Percentiles rank a stretch among this genome's conserved stretches.
Evolutionary conservation across 1,284 basidiomycete genomes (phyloP).

Genomic region (Trichosporon asahii): DNA sequence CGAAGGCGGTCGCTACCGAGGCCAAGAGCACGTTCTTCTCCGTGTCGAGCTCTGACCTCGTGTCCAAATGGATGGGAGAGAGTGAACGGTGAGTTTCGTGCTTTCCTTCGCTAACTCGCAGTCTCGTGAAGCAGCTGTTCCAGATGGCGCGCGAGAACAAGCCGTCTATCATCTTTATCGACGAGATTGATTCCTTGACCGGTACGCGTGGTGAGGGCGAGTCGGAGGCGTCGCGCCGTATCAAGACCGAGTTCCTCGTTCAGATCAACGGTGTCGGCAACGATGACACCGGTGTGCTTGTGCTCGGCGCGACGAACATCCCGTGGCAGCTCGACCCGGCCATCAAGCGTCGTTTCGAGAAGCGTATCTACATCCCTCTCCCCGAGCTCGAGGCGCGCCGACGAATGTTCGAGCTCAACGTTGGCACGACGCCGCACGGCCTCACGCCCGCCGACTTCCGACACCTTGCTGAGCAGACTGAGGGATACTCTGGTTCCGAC

Average conservation of each 20-base stretch:
- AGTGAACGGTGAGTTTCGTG: conserved; percentile 71
- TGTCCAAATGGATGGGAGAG: conserved; percentile 99
- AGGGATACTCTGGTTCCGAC: conserved; percentile 94
- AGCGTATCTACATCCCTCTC: conserved; percentile 96
- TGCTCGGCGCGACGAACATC: conserved; percentile 97
- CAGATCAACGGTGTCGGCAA: conserved; percentile 96
- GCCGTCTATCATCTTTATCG: conserved; percentile 97
- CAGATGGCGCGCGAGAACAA: conserved; percentile 94
- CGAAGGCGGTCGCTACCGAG: conserved; percentile 97
- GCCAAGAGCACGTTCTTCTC: conserved; percentile 99
- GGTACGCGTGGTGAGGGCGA: conserved; percentile 94
- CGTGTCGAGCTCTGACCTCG: conserved; percentile 89
- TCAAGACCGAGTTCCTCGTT: conserved; percentile 97
- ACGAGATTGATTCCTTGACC: conserved; percentile 95
- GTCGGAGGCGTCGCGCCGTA: conserved; percentile 89
- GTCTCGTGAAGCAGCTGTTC: conserved; percentile 94
- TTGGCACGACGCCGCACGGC: conserved; percentile 87
- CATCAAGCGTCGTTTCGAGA: conserved; percentile 96
- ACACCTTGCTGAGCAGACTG: conserved; percentile 75
- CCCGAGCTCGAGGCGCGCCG: conserved; percentile 89
- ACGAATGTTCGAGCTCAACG: conserved; percentile 94
- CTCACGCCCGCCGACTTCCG: conserved; percentile 77
- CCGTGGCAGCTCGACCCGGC: conserved; percentile 96
- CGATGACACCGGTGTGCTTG: conserved; percentile 94
- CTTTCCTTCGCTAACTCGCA: conserved; percentile 41